Evolutionary conservation across 1,284 basidiomycete genomes (phyloP).

Genomic region (Naganishia sp.): DNA sequence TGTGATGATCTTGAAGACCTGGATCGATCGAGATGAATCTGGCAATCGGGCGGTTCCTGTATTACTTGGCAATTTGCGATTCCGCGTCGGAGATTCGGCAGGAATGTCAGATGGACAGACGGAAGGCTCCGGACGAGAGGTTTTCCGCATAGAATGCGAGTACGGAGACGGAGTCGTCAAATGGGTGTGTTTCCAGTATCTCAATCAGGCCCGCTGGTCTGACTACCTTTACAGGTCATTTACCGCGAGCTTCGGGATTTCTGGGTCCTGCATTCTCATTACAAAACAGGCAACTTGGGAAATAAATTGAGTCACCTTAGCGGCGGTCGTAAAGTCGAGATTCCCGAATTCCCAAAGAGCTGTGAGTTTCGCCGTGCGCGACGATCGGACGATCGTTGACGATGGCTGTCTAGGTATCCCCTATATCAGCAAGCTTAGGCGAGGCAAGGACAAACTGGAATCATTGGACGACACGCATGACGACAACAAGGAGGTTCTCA

Average conservation of each 20-base stretch:
- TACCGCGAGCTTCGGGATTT: constrained; percentile 95
- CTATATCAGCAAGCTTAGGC: constrained; percentile 67
- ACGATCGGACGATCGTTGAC: not conserved
- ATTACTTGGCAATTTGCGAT: constrained; percentile 61
- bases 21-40: constrained; percentile 89
- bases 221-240: constrained; percentile 62
- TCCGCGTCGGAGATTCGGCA: constrained; percentile 52
- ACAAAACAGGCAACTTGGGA: constrained; percentile 76
- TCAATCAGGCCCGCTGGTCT: not conserved
- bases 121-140: constrained; percentile 47
- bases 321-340: constrained; percentile 65
- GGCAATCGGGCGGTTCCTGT: constrained; percentile 79
- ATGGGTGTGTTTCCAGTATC: constrained; percentile 62
- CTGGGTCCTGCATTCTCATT: constrained; percentile 85
- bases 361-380: constrained; percentile 45
- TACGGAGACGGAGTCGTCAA: constrained; percentile 92
- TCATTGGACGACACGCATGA: constrained; percentile 9
- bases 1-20: constrained; percentile 79
- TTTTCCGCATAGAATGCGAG: constrained; percentile 67
- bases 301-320: constrained; percentile 57
- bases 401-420: constrained; percentile 64
- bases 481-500: constrained; percentile 42
- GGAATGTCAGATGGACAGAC: constrained; percentile 37
- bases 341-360: constrained; percentile 91
- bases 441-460: constrained; percentile 24